These are phyloP conservation scores for Fraxinus angustifolia DNA, from an alignment of 305 asterid genomes.

Conservation along the genomic window DNA sequence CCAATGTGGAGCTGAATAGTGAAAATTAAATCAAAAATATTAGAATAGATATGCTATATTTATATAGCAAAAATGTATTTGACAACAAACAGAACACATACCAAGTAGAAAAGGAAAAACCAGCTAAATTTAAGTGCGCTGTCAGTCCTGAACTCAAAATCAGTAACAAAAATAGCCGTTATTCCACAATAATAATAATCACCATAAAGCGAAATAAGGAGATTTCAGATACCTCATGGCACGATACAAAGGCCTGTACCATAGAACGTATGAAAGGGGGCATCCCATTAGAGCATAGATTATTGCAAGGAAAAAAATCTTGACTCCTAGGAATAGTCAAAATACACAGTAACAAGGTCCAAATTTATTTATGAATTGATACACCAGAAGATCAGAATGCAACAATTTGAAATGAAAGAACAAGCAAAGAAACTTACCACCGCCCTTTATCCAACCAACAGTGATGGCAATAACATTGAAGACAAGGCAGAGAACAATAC, in stretches of 20 bases:
- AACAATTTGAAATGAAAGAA: slow-evolving; percentile 3
- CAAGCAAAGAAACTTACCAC: slow-evolving; percentile 55
- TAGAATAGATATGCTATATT: background rate
- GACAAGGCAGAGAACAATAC: slow-evolving; percentile 84
- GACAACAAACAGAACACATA: slow-evolving; percentile 28
- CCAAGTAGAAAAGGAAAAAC: slow-evolving; percentile 93
- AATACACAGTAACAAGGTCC: slow-evolving; percentile 5
- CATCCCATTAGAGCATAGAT: slow-evolving; percentile 85
- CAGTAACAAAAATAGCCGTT: slow-evolving; percentile 14
- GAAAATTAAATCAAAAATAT: slow-evolving; percentile 24
- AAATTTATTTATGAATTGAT: slow-evolving; percentile 1
- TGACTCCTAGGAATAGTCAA: slow-evolving; percentile 65
- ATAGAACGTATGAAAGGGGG: slow-evolving; percentile 83
- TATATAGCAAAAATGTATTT: slow-evolving; percentile 1
- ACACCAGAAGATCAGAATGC: background rate
- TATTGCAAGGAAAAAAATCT: slow-evolving; percentile 78
- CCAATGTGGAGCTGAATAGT: slow-evolving; percentile 80
- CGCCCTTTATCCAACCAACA: slow-evolving; percentile 89
- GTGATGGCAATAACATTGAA: slow-evolving; percentile 87
- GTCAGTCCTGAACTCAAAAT: slow-evolving; percentile 66
- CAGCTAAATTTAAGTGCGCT: slow-evolving; percentile 92
- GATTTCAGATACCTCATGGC: slow-evolving; percentile 72
- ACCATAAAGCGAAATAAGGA: slow-evolving; percentile 4
- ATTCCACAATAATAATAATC: slow-evolving; percentile 10
- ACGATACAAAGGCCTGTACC: slow-evolving; percentile 97